Evolutionary conservation across 192 early-diverging fungal genomes (phyloP).

Genomic region (Chytriomyces confervae): DNA sequence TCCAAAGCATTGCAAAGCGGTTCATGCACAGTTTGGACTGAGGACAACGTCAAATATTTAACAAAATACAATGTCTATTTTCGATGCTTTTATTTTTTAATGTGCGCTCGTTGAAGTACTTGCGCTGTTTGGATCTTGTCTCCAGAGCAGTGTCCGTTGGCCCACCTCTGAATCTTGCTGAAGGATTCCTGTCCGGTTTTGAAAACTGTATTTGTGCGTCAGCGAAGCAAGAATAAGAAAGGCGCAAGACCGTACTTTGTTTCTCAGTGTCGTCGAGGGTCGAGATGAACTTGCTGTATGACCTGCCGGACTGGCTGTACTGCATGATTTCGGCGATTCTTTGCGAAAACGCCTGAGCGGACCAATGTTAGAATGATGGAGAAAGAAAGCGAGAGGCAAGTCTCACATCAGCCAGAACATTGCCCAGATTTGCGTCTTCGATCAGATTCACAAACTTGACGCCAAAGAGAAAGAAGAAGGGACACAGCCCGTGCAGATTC

Average conservation of each 20-base stretch:
- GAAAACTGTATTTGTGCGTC: slow-evolving; percentile 33
- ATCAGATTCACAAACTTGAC: slow-evolving; percentile 51
- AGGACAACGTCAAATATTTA: background rate
- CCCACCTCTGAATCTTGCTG: slow-evolving; percentile 39
- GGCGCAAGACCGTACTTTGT: slow-evolving; percentile 37
- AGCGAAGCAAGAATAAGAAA: no score
- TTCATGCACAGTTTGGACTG: slow-evolving; percentile 41
- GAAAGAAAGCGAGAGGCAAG: background rate
- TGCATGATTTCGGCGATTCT: slow-evolving; percentile 45
- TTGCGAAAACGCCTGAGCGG: slow-evolving; percentile 40
- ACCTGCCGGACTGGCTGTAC: slow-evolving; percentile 48
- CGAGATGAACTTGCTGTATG: slow-evolving; percentile 43
- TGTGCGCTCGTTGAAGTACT: slow-evolving; percentile 32
- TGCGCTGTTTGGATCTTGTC: slow-evolving; percentile 45
- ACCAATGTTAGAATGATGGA: background rate
- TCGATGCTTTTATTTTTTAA: background rate
- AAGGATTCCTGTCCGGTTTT: slow-evolving; percentile 43
- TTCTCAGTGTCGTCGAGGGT: slow-evolving; percentile 51
- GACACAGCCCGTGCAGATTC: slow-evolving; percentile 45
- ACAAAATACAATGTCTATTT: background rate
- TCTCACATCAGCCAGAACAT: slow-evolving; percentile 29
- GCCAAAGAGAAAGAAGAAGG: slow-evolving; percentile 53
- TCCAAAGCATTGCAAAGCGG: slow-evolving; percentile 54
- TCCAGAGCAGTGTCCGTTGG: slow-evolving; percentile 33
- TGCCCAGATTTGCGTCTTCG: slow-evolving; percentile 21